Base-by-base conservation (phyloP, 2,329 filamentous ascomycete genomes). In the Diaporthe amygdali region DNA sequence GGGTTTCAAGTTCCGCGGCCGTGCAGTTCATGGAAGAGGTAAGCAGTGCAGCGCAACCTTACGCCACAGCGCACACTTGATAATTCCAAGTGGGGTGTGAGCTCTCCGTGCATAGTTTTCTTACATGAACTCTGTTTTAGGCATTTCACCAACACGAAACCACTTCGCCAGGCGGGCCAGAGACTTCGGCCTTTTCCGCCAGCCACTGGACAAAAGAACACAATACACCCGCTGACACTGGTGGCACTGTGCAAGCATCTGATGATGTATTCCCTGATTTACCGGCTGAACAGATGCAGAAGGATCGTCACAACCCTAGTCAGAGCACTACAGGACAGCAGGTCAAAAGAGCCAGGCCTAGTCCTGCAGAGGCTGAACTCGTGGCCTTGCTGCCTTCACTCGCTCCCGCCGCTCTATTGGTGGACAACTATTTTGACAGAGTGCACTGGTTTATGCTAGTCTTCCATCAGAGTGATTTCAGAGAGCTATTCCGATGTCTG, bases 11-110 rank as follows among this genome's bases (percentile, higher is more conserved):
- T 32, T 55, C 52, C 5, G 52, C 12, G 5, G 52, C 52, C 37
- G n/a, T 55, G 12, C 52, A 55, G 12, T 55, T 55, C 32, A 55
- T 55, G 52, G 52, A 55, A 55, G 52, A 55, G 52, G 52, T 55
- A 55, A 55, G 49, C 6, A 20, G 12, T 6, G 22, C 17, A 30
- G n/a, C 27, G 30, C 4, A 4, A 8, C 7, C 27, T 6, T 32
- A 15, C 20, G 7, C 27, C 10, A 3, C 27, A n/a, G n/a, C n/a
- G n/a, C n/a, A 7, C 20, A 5, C 9, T 27, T 10, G 20, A 32
- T 1, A 20, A 15, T 25, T 22, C 5, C 22, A 25, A 20, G 15
- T 17, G 30, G 2, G 32, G 37, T n/a, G 17, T 25, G n/a, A 25
- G n/a, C 32, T 37, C n/a, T 25, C 22, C 9, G 2, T 37, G 10